Conservation (phyloP, 768 basidiomycete genomes). For the Clathrus columnatus region DNA sequence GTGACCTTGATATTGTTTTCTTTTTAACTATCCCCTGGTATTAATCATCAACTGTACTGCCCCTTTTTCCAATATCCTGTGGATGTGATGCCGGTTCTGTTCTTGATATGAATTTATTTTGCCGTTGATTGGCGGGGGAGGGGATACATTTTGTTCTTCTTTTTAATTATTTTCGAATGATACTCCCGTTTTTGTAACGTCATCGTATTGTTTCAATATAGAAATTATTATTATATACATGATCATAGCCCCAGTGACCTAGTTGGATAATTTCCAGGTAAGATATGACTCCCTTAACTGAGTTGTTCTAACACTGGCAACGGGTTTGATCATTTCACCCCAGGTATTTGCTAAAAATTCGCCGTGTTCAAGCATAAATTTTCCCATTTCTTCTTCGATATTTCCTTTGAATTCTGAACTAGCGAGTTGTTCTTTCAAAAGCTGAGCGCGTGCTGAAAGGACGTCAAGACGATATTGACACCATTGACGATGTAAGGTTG, state of each 20-base stretch:
- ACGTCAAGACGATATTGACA: slow-evolving; percentile 8
- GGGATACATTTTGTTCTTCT: neutral
- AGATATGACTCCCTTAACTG: neutral
- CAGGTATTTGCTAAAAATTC: slow-evolving; percentile 5
- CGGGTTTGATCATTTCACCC: slow-evolving; percentile 8
- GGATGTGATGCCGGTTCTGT: neutral
- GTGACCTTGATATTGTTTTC: neutral
- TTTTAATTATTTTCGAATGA: neutral
- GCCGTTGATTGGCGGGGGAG: neutral
- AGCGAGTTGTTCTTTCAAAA: neutral
- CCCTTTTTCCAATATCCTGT: no score
- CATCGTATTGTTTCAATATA: neutral
- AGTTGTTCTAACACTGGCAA: slow-evolving; percentile 3
- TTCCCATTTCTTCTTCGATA: slow-evolving; percentile 6
- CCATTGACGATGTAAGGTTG: slow-evolving; percentile 8
- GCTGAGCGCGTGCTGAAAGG: slow-evolving; percentile 1
- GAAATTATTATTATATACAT: neutral
- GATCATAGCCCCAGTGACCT: neutral
- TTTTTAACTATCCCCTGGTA: slow-evolving; percentile 2
- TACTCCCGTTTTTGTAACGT: neutral
- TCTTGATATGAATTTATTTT: neutral
- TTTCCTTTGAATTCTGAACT: neutral
- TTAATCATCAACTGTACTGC: neutral
- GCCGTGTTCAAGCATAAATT: slow-evolving; percentile 5
- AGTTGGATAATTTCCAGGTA: neutral